Evolutionary conservation across 306 rosid species (phyloP).

Genomic region (Inga laurina): DNA sequence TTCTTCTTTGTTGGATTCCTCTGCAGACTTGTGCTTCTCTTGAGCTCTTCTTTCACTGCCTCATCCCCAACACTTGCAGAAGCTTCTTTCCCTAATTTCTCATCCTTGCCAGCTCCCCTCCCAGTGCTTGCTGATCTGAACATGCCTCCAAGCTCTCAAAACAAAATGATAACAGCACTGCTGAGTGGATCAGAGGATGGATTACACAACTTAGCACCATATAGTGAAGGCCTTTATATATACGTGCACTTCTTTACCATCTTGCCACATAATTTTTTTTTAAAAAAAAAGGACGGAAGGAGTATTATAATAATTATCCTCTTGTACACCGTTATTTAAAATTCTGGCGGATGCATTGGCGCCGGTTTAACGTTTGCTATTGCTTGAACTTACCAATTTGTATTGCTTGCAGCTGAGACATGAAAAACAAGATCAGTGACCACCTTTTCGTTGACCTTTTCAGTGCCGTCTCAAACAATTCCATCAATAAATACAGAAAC

Average conservation of each 20-base stretch:
- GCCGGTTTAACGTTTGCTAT: background rate
- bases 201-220: background rate
- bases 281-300: too few species aligned
- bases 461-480: constrained; percentile 3
- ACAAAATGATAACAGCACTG: background rate
- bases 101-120: constrained; percentile 46
- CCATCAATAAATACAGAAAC: background rate
- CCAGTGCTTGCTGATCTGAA: constrained; percentile 54
- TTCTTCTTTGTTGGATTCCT: constrained; percentile 54
- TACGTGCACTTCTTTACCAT: constrained; percentile 1
- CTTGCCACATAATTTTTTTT: background rate
- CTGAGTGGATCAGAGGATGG: constrained; percentile 1
- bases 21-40: constrained; percentile 39
- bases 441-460: constrained; percentile 26
- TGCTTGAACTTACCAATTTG: constrained; percentile 7
- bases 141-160: constrained; percentile 31
- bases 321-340: background rate
- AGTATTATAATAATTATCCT: background rate
- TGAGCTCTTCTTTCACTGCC: constrained; percentile 41
- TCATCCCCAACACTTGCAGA: constrained; percentile 19
- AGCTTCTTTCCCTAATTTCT: constrained; percentile 51
- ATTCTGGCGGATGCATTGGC: background rate
- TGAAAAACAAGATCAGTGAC: background rate
- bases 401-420: too few species aligned
- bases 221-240: constrained; percentile 10